Percentiles rank a stretch among this genome's conserved stretches.
These are phyloP conservation scores for Chondrostereum purpureum DNA, from an alignment of 1,284 basidiomycete species.

Conservation along the genomic window DNA sequence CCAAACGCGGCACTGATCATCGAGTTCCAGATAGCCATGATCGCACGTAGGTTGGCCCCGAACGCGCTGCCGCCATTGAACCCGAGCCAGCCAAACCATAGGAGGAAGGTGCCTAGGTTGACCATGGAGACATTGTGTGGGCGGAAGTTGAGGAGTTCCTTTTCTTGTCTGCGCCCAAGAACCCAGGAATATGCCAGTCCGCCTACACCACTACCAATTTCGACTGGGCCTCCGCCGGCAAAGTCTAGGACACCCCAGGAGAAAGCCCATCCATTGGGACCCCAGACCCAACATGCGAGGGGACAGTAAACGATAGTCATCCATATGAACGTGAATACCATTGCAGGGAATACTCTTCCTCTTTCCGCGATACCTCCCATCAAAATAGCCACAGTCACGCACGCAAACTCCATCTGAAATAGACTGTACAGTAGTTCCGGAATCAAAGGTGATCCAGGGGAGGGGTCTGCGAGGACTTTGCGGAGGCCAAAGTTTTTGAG, in stretches of 20 bases:
- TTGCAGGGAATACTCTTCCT: slow-evolving; percentile 80
- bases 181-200: slow-evolving; percentile 89
- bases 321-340: slow-evolving; percentile 87
- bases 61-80: slow-evolving; percentile 79
- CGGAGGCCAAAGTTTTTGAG: slow-evolving; percentile 65
- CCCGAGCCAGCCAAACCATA: slow-evolving; percentile 86
- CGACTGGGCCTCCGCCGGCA: slow-evolving; percentile 86
- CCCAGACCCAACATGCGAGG: slow-evolving; percentile 70
- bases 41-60: slow-evolving; percentile 85
- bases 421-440: slow-evolving; percentile 76
- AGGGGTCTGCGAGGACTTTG: slow-evolving; percentile 70
- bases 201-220: slow-evolving; percentile 85
- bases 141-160: slow-evolving; percentile 82
- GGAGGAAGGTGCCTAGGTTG: slow-evolving; percentile 80
- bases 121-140: slow-evolving; percentile 92
- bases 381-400: slow-evolving; percentile 70
- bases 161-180: slow-evolving; percentile 68
- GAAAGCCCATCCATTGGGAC: slow-evolving; percentile 73
- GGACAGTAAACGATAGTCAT: slow-evolving; percentile 77
- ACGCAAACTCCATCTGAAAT: slow-evolving; percentile 87
- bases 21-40: slow-evolving; percentile 84
- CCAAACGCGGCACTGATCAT: slow-evolving; percentile 76
- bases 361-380: slow-evolving; percentile 86
- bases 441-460: slow-evolving; percentile 68
- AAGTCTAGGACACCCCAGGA: slow-evolving; percentile 90